Conservation (phyloP, 2,329 filamentous ascomycete genomes). For the Cordyceps fumosorosea region DNA sequence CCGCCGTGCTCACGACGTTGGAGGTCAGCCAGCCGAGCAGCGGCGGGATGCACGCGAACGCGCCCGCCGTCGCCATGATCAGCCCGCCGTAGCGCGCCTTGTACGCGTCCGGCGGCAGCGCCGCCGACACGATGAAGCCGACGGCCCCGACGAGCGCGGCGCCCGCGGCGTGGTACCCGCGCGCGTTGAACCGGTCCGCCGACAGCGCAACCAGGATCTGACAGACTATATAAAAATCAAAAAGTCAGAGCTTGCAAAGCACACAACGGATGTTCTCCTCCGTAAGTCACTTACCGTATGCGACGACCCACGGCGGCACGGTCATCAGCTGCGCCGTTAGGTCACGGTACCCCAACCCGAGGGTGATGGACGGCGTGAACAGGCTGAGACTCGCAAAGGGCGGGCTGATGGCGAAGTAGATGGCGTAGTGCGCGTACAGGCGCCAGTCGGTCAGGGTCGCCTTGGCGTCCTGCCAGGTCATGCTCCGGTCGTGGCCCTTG, state of each 20-base stretch:
- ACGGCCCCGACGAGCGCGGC: conserved; percentile 38
- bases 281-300: conserved; percentile 37
- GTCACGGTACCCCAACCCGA: conserved; percentile 42
- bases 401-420: conserved; percentile 44
- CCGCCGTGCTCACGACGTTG: conserved; percentile 59
- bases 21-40: conserved; percentile 65
- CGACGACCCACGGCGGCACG: conserved; percentile 57
- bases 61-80: conserved; percentile 58
- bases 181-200: conserved; percentile 55
- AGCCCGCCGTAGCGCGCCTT: conserved; percentile 60
- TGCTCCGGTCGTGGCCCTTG: conserved; percentile 52
- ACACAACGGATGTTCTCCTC: not conserved
- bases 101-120: conserved; percentile 55
- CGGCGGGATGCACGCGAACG: conserved; percentile 63
- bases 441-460: conserved; percentile 59
- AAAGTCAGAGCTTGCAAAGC: not conserved
- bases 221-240: conserved; percentile 22
- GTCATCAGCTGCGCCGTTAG: conserved; percentile 60
- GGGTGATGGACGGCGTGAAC: conserved; percentile 55
- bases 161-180: conserved; percentile 37
- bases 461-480: conserved; percentile 63
- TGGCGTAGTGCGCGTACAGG: conserved; percentile 60
- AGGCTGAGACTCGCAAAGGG: conserved; percentile 55
- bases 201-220: conserved; percentile 47
- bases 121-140: conserved; percentile 55